phyloP scores from a whole-genome alignment of 2,329 filamentous ascomycete genomes.

The Aspergillus felis region DNA sequence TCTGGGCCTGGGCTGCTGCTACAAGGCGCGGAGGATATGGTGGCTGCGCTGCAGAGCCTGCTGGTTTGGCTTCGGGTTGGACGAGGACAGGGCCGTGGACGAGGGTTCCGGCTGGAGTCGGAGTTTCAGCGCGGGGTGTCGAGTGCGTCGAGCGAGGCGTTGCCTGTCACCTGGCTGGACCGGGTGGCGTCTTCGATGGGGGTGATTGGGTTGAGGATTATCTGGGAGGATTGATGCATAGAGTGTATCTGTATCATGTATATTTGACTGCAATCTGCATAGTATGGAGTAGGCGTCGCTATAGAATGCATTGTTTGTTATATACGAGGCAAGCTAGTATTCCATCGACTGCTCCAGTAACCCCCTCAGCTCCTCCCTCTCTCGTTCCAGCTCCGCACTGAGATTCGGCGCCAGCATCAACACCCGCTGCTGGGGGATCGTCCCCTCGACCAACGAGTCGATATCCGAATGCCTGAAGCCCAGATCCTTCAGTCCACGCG shows the following conservation, averaged over 20 bases:
- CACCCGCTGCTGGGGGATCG: slow-evolving; percentile 85
- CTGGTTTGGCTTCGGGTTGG: slow-evolving; percentile 14
- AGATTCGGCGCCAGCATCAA: slow-evolving; percentile 86
- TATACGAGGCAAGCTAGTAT: slow-evolving; percentile 37
- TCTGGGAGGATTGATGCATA: slow-evolving; percentile 1
- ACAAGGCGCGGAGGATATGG: slow-evolving; percentile 21
- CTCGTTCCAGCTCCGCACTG: slow-evolving; percentile 62
- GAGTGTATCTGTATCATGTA: too few relatives aligned
- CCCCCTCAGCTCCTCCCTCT: slow-evolving; percentile 66
- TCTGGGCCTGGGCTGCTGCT: slow-evolving; percentile 21
- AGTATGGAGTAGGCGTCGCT: too few relatives aligned
- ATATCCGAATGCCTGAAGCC: slow-evolving; percentile 76
- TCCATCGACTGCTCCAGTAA: slow-evolving; percentile 64
- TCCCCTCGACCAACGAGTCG: slow-evolving; percentile 84
- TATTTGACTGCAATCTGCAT: too few relatives aligned
- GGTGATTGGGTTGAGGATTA: slow-evolving; percentile 22
- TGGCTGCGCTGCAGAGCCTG: slow-evolving; percentile 17
- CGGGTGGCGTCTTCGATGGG: slow-evolving; percentile 32
- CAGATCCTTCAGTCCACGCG: slow-evolving; percentile 74
- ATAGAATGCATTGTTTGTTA: too few relatives aligned
- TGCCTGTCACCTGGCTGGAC: slow-evolving; percentile 27
- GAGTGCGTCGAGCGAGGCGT: slow-evolving; percentile 7
- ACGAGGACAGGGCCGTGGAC: slow-evolving; percentile 2
- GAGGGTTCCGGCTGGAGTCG: slow-evolving; percentile 24
- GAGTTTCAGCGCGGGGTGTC: slow-evolving; percentile 23